Base-by-base conservation (phyloP, 2,329 filamentous ascomycete species). In the Diaporthe ilicicola region DNA sequence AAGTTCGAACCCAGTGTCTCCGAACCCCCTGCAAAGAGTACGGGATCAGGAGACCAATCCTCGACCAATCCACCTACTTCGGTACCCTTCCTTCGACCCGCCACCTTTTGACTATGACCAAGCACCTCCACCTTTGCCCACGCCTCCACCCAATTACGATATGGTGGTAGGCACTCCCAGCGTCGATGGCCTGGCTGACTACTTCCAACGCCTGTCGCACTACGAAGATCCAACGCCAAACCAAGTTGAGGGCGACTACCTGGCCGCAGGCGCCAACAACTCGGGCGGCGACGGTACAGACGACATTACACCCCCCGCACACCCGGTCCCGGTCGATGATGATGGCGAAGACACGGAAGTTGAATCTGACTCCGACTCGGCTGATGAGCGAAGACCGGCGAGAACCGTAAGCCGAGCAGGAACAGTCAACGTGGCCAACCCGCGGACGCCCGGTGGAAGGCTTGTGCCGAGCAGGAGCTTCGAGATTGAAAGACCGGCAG, bases 61-160 rank as follows among this genome's bases (percentile, higher is more conserved):
- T 44, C 88, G 94, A 6, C 94, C 95, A 0, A 97, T 97, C 66
- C 95, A 97, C 79, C 87, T 97, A 2, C 82, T 97, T 39, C 91
- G 95, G 29, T 88, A 90, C 7, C 95, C 95, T 0, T 97, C 94
- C 0, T 97, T 94, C 82, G 94, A 94, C 71, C 95, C 95, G 2
- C 94, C 95, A 0, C 90, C 93, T 0, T 97, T 97, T 77, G 92
- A 96, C 73, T 94, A 94, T 6, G 92, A 97, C 67, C 87, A 90
- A 6, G 91, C 93, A 0, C 93, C 93, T 4, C 92, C 92, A 64
- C 90, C 92, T 2, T 73, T 82, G 67, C 78, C 83, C 0, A 97
- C 94, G 0, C 94, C 94, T 1, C 95, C 95, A 9, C 95, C 95
- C 0, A 90, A 92, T 70, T 97, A 98, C 79, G 93, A 95, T 71